These are phyloP conservation scores for Linanthus parryae DNA, from an alignment of 148 eudicot species.

Conservation along the genomic window DNA sequence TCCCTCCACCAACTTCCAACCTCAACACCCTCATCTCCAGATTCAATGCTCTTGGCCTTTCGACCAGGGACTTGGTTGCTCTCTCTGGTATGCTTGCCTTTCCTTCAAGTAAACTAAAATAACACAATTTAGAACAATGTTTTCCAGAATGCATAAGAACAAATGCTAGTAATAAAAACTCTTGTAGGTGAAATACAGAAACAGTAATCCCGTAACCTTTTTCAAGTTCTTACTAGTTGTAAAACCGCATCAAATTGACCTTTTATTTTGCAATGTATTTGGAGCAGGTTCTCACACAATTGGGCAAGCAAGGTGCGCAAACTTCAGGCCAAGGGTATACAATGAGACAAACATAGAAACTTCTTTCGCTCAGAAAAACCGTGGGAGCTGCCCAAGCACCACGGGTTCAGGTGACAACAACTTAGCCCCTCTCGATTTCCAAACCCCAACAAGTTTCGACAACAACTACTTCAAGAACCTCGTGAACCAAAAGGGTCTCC, in stretches of 20 bases:
- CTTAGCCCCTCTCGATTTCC: constrained; percentile 50
- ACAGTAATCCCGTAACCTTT: no score
- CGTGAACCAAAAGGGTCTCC: constrained; percentile 38
- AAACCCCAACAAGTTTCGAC: constrained; percentile 46
- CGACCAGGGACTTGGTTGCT: constrained; percentile 49
- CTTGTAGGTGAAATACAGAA: no score
- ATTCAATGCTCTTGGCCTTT: constrained; percentile 44
- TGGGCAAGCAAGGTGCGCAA: not conserved
- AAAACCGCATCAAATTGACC: no score
- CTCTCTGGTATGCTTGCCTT: constrained; percentile 31
- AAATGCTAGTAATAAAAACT: not conserved
- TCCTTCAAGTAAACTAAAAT: not conserved
- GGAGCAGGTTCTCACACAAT: not conserved
- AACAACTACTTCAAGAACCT: constrained; percentile 60
- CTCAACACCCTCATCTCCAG: constrained; percentile 33
- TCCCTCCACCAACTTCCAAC: constrained; percentile 40
- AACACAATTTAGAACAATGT: not conserved
- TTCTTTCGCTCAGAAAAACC: not conserved
- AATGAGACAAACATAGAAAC: constrained; percentile 2
- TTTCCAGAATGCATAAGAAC: not conserved
- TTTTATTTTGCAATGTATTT: no score
- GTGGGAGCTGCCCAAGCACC: constrained; percentile 10
- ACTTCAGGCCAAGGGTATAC: not conserved
- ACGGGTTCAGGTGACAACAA: constrained; percentile 54
- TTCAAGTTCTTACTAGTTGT: no score